Percentiles rank a stretch among this genome's conserved stretches.
Conservation (phyloP, 768 basidiomycete species). For the Phlegmacium glaucopus region DNA sequence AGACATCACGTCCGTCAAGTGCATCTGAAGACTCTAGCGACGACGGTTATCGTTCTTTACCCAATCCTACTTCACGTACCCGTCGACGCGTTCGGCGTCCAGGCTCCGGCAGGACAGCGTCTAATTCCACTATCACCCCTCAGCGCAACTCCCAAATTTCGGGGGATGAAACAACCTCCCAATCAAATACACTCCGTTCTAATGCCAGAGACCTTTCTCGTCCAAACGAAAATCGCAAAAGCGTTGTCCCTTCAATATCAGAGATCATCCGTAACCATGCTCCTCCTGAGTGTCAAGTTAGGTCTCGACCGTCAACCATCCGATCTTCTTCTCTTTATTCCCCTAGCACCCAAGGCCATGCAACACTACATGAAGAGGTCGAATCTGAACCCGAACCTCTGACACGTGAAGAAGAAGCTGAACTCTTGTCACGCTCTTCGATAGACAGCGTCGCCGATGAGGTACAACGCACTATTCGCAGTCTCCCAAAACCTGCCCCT, state of each 20-base stretch:
- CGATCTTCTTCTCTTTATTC: constrained; percentile 48
- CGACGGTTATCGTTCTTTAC: constrained; percentile 33
- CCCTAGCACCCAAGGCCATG: constrained; percentile 41
- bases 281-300: constrained; percentile 51
- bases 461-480: constrained; percentile 65
- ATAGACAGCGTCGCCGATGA: constrained; percentile 88
- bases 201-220: constrained; percentile 13
- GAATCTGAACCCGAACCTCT: constrained; percentile 52
- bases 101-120: constrained; percentile 25
- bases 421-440: constrained; percentile 74
- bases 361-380: constrained; percentile 46
- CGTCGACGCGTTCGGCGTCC: constrained; percentile 32
- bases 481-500: constrained; percentile 27
- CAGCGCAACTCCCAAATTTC: constrained; percentile 7
- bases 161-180: constrained; percentile 2
- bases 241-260: constrained; percentile 74
- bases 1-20: constrained; percentile 23
- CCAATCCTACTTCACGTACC: constrained; percentile 26
- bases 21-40: constrained; percentile 49
- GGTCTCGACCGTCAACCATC: constrained; percentile 40
- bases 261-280: constrained; percentile 84
- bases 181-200: background rate
- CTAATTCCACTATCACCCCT: constrained; percentile 20
- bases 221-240: constrained; percentile 36
- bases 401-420: constrained; percentile 54